Conservation (phyloP, 2,329 filamentous ascomycete species). For the Podosphaera aphanis region DNA sequence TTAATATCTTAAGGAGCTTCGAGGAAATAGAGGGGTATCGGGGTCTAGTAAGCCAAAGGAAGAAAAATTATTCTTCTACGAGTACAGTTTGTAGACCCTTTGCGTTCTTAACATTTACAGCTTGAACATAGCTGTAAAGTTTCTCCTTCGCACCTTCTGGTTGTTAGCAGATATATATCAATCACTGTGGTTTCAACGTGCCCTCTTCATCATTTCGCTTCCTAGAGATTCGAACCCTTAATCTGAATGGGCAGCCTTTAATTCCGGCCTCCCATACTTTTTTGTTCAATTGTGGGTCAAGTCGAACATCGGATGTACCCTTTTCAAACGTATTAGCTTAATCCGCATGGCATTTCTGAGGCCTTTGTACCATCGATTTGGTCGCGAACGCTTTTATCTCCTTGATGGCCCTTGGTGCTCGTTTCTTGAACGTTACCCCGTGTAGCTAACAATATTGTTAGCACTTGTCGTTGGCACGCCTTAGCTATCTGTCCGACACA, state of each 20-base stretch:
- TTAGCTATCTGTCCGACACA: slow-evolving; percentile 30
- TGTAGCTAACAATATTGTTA: slow-evolving; percentile 42
- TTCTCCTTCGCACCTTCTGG: slow-evolving; percentile 98
- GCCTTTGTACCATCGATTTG: slow-evolving; percentile 70
- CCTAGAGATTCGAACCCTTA: slow-evolving; percentile 94
- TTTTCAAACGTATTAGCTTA: slow-evolving; percentile 18
- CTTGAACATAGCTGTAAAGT: slow-evolving; percentile 98
- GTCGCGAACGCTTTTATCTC: slow-evolving; percentile 91
- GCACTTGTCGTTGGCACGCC: slow-evolving; percentile 23
- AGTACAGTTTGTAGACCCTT: slow-evolving; percentile 90
- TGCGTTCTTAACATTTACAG: slow-evolving; percentile 97
- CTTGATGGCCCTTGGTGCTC: slow-evolving; percentile 95
- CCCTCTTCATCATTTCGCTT: slow-evolving; percentile 99
- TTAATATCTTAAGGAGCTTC: too few relatives aligned
- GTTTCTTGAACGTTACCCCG: slow-evolving; percentile 98
- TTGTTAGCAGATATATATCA: not conserved
- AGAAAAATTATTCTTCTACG: slow-evolving; percentile 35
- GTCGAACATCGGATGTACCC: slow-evolving; percentile 90
- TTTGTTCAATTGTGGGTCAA: slow-evolving; percentile 99
- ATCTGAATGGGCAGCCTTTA: slow-evolving; percentile 95
- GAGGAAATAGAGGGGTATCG: too few relatives aligned
- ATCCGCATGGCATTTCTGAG: not conserved
- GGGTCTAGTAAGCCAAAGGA: not conserved
- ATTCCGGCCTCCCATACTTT: slow-evolving; percentile 99
- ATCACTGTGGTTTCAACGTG: not conserved